Evolutionary conservation across 2,329 filamentous ascomycete species (phyloP), one percentile per base, ranked within the genome.

Genomic region (Penicillium brasilianum): DNA sequence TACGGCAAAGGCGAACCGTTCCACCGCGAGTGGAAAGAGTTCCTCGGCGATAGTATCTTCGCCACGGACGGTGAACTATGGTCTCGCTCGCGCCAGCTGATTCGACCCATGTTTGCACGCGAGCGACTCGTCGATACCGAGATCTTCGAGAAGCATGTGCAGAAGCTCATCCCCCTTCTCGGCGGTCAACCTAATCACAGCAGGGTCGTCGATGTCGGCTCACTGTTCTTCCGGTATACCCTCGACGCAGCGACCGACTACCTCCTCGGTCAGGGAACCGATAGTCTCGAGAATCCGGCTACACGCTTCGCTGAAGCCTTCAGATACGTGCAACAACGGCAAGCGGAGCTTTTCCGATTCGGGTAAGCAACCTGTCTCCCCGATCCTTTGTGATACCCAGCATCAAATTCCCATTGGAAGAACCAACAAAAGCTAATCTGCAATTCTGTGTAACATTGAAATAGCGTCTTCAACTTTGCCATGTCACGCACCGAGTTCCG

Each of bases 231-330:
- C 80, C 84, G 91, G 22, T 93, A 88, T 73, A 93, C 92, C 0
- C 82, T 97, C 18, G 93, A 97, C 73, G 89, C 91, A 8, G 87
- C 91, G 2, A 96, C 93, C 0, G 90, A 95, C 70, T 97, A 96
- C 74, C 80, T 97, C 37, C 84, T 97, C 0, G 93, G 93, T 3
- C 82, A 87, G 58, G 89, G 90, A 65, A 89, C 93, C 25, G 87
- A 84, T 37, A 87, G 84, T 69, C 66, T 84, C 36, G 76, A 79
- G 41, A 87, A 88, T 46, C 87, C 89, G 1, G 83, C 85, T 43
- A 86, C 89, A 14, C 82, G 85, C 18, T 96, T 97, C 71, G 91
- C 91, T n/a, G 84, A 90, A 50, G 90, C 92, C 5, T 97, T 97
- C 78, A 87, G 85, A 71, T 88, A 91, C 67, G 90, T 93, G 4